Evolutionary conservation across 2,329 filamentous ascomycete genomes (phyloP).

Genomic region (Biscogniauxia mediterranea): DNA sequence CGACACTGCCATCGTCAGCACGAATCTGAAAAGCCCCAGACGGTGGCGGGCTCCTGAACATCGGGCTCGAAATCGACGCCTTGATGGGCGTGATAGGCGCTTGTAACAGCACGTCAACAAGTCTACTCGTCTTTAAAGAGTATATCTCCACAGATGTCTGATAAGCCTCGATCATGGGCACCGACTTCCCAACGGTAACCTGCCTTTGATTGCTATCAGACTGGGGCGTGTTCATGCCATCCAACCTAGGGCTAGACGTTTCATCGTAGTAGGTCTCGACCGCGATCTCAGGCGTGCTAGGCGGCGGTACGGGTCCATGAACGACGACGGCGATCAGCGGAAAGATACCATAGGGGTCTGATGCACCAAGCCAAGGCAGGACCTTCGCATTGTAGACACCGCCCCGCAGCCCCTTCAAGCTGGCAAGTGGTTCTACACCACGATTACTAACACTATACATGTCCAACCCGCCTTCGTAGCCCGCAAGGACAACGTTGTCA

Average conservation of each 20-base stretch:
- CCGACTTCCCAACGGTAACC: conserved; percentile 33
- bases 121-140: conserved; percentile 72
- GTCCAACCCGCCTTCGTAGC: conserved; percentile 77
- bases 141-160: conserved; percentile 90
- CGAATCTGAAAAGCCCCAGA: conserved; percentile 72
- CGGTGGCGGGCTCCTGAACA: conserved; percentile 67
- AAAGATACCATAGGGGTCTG: conserved; percentile 55
- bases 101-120: conserved; percentile 71
- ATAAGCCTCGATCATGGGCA: conserved; percentile 57
- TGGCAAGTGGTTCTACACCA: conserved; percentile 66
- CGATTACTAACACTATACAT: conserved; percentile 72
- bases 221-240: conserved; percentile 43
- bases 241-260: conserved; percentile 40
- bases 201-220: conserved; percentile 40
- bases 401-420: conserved; percentile 74
- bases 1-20: conserved; percentile 68
- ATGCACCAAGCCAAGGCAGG: conserved; percentile 63
- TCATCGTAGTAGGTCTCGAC: conserved; percentile 38
- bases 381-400: conserved; percentile 81
- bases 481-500: conserved; percentile 70
- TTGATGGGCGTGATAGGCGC: conserved; percentile 62
- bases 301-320: conserved; percentile 68
- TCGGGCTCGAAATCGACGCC: conserved; percentile 57
- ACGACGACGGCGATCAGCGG: conserved; percentile 78
- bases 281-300: conserved; percentile 34